phyloP scores from a whole-genome alignment of 805 yeast species.

The Yueomyces sp. region DNA sequence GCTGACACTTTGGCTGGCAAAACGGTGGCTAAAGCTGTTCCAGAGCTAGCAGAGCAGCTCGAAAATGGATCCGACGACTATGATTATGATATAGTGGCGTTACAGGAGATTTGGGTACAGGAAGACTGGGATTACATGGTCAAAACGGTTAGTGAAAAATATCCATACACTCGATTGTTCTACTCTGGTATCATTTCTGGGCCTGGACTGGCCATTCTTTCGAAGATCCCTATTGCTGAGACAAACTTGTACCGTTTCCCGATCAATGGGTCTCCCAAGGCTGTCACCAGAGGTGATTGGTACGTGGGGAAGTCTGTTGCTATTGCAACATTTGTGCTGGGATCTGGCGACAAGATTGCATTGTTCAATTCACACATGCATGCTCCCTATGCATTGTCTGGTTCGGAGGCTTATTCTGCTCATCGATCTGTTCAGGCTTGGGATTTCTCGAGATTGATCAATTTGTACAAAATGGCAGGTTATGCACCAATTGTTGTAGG shows the following conservation, averaged over 20 bases:
- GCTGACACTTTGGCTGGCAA: slow-evolving; percentile 45
- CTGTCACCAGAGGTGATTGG: slow-evolving; percentile 94
- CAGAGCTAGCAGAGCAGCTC: slow-evolving; percentile 5
- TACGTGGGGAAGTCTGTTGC: slow-evolving; percentile 87
- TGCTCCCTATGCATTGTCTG: slow-evolving; percentile 76
- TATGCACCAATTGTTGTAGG: slow-evolving; percentile 85
- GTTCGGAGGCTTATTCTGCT: slow-evolving; percentile 82
- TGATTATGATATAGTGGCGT: slow-evolving; percentile 68
- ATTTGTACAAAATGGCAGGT: slow-evolving; percentile 53
- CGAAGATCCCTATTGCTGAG: slow-evolving; percentile 69
- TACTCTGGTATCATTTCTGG: slow-evolving; percentile 81
- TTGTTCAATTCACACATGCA: slow-evolving; percentile 90
- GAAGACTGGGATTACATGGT: slow-evolving; percentile 67
- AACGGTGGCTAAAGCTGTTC: slow-evolving; percentile 5
- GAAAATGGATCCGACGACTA: not conserved
- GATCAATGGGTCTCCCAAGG: slow-evolving; percentile 87
- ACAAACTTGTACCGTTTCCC: slow-evolving; percentile 78
- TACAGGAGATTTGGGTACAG: slow-evolving; percentile 91
- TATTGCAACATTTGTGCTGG: slow-evolving; percentile 43
- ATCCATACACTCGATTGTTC: slow-evolving; percentile 58
- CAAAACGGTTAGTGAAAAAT: slow-evolving; percentile 29
- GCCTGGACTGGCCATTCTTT: slow-evolving; percentile 80
- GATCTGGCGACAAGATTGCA: slow-evolving; percentile 47
- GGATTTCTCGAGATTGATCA: slow-evolving; percentile 68
- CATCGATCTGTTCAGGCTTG: slow-evolving; percentile 94